Evolutionary conservation across 139 green algal species (phyloP), one percentile per base, ranked within the genome.

Genomic region (Chlamydomonas sphaeroides): DNA sequence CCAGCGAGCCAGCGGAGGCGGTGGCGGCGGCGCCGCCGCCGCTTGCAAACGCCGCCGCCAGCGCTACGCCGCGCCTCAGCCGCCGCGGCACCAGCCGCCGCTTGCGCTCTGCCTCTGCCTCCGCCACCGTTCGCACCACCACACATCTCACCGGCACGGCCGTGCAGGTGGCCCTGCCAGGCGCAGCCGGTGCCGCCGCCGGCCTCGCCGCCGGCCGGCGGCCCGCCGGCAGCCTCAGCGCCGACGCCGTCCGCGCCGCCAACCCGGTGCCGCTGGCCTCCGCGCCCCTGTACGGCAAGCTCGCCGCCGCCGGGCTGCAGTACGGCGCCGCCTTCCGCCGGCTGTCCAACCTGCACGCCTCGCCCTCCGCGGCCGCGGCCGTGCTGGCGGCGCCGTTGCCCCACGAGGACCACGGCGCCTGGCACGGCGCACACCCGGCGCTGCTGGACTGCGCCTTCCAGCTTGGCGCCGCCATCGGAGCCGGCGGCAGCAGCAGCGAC

Each of bases 281-380:
- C 7, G 78, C 91, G 20, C 59, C 87, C 33, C 74, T 98, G 72
- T 98, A 98, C 88, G 48, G 85, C 33, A 86, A 94, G 62, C 88
- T 98, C 75, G 74, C 86, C 18, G 87, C 90, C 33, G 88, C 88
- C 18, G 95, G 93, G 1, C 85, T 98, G 86, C 91, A 95, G 86
- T 98, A 98, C 78, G 95, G 95, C 8, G 91, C 93, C 0, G 83
- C 91, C 21, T 98, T 98, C 89, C 81, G 94, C 33, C 87, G 94
- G 56, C 92, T 98, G 56, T 53, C 90, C 32, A 94, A 94, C 76
- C 79, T 95, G 41, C 93, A 97, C 65, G 73, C 89, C 18, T 57
- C 68, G 38, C 49, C 45, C 3, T 25, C 42, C 18, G 42, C 51
- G 14, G 68, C 86, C 10, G 30, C 51, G 3, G 75, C 74, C 2